Conservation (phyloP, 1,284 basidiomycete genomes). For the Spongispora temasekensis region DNA sequence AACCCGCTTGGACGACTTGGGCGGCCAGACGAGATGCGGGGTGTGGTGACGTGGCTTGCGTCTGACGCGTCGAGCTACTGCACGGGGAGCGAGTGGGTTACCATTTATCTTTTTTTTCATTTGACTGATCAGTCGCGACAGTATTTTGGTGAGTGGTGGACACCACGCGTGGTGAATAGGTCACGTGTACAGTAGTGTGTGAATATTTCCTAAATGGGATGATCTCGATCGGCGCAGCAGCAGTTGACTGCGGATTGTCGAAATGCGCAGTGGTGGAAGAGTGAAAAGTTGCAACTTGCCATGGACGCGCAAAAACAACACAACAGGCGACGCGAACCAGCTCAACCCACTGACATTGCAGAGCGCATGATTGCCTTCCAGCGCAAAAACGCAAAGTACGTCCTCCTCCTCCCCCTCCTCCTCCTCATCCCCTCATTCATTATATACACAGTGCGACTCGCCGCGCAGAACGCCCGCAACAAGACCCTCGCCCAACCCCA, state of each 20-base stretch:
- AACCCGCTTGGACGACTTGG: conserved; percentile 80
- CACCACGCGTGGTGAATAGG: conserved; percentile 63
- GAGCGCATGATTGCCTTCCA: conserved; percentile 66
- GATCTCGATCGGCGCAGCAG: conserved; percentile 38
- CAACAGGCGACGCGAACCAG: conserved; percentile 37
- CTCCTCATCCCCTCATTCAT: conserved; percentile 1
- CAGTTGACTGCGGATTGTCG: conserved; percentile 30
- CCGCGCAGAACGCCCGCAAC: conserved; percentile 45
- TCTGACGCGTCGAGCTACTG: conserved; percentile 77
- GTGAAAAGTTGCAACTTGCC: conserved; percentile 5
- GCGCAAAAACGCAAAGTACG: conserved; percentile 63
- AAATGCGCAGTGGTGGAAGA: conserved; percentile 23
- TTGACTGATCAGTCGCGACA: conserved; percentile 24
- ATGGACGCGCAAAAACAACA: conserved; percentile 8
- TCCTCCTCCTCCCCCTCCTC: conserved; percentile 5
- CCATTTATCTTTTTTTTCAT: not conserved
- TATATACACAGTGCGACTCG: conserved; percentile 44
- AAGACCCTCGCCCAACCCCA: conserved; percentile 11
- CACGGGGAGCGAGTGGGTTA: conserved; percentile 73
- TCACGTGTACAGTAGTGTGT: conserved; percentile 17
- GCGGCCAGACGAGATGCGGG: conserved; percentile 74
- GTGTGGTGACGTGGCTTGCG: conserved; percentile 80
- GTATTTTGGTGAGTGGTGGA: conserved; percentile 71
- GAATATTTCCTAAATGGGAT: conserved; percentile 18
- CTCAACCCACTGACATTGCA: conserved; percentile 64